A percentile compares a stretch with the other conserved stretches of the same genome.
phyloP scores from a whole-genome alignment of 2,329 filamentous ascomycete species.

The Trichophyton rubrum region DNA sequence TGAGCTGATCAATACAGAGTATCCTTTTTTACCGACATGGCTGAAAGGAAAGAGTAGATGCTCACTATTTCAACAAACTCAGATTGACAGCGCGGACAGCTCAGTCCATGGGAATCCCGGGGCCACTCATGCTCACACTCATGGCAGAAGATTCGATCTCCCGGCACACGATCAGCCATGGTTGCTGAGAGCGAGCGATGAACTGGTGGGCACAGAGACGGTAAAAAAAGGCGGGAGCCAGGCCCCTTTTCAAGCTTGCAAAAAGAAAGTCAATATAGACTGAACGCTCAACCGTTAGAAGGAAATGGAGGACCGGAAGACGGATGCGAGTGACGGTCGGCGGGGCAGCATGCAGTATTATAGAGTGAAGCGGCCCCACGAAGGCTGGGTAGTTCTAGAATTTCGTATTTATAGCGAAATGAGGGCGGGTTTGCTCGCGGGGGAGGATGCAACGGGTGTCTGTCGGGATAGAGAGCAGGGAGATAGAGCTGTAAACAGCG shows the following conservation, averaged over 20 bases:
- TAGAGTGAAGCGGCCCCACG: not conserved
- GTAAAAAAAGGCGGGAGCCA: not conserved
- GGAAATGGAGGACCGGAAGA: not conserved
- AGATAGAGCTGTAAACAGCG: not conserved
- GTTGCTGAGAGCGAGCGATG: not conserved
- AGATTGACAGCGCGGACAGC: conserved; percentile 63
- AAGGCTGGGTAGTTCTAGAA: not conserved
- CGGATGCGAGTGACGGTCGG: not conserved
- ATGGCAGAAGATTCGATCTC: conserved; percentile 64
- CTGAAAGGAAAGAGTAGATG: conserved; percentile 14
- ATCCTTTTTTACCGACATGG: not conserved
- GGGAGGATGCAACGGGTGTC: not conserved
- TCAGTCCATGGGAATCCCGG: conserved; percentile 52
- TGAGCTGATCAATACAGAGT: not conserved
- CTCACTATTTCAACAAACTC: conserved; percentile 80
- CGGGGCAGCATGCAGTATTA: not conserved
- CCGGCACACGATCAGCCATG: not conserved
- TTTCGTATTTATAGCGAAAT: not conserved
- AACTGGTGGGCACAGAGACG: not conserved
- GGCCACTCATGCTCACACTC: conserved; percentile 72
- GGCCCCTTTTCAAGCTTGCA: not conserved
- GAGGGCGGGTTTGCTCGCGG: not conserved
- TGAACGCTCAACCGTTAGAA: not conserved
- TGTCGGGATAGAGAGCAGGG: not conserved
- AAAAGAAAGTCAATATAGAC: not conserved